These are phyloP conservation scores for Fusarium avenaceum DNA, from an alignment of 2,329 filamentous ascomycete species.

Conservation along the genomic window DNA sequence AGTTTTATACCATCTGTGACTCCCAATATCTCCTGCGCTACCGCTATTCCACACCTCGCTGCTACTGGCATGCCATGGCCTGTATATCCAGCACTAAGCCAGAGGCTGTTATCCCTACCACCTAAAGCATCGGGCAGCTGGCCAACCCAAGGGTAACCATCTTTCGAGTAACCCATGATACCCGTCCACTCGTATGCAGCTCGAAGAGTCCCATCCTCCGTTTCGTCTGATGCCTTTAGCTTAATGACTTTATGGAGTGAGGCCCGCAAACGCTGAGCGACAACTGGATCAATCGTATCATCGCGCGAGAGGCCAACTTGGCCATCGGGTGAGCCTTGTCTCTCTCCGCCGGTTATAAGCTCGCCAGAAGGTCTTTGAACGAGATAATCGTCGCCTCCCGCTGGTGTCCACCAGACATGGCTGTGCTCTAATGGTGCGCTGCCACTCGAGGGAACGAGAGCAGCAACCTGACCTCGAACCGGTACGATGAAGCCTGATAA, in stretches of 20 bases:
- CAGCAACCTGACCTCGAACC: slow-evolving; percentile 79
- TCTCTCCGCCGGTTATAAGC: slow-evolving; percentile 79
- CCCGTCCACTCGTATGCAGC: slow-evolving; percentile 80
- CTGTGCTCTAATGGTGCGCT: slow-evolving; percentile 63
- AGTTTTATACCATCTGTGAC: slow-evolving; percentile 57
- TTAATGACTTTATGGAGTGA: slow-evolving; percentile 60
- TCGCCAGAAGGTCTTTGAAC: slow-evolving; percentile 74
- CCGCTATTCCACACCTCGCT: slow-evolving; percentile 74
- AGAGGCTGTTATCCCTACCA: slow-evolving; percentile 65
- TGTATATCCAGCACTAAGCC: slow-evolving; percentile 75
- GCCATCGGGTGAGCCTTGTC: slow-evolving; percentile 64
- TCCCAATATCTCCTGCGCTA: slow-evolving; percentile 70
- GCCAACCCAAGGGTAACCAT: slow-evolving; percentile 79
- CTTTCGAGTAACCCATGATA: slow-evolving; percentile 81
- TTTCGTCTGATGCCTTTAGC: slow-evolving; percentile 52
- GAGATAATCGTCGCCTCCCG: slow-evolving; percentile 77
- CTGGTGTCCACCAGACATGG: slow-evolving; percentile 70
- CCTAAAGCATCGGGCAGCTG: slow-evolving; percentile 68
- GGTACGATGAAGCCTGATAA: slow-evolving; percentile 82
- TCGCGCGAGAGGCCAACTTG: slow-evolving; percentile 71
- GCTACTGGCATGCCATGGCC: slow-evolving; percentile 84
- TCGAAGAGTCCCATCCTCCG: slow-evolving; percentile 61
- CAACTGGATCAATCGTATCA: slow-evolving; percentile 66
- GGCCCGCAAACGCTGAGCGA: slow-evolving; percentile 68
- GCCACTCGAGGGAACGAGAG: slow-evolving; percentile 69